A percentile compares a stretch with the other conserved stretches of the same genome.
Evolutionary conservation across 2,329 filamentous ascomycete genomes (phyloP).

Genomic region (Nannizziopsis barbatae): DNA sequence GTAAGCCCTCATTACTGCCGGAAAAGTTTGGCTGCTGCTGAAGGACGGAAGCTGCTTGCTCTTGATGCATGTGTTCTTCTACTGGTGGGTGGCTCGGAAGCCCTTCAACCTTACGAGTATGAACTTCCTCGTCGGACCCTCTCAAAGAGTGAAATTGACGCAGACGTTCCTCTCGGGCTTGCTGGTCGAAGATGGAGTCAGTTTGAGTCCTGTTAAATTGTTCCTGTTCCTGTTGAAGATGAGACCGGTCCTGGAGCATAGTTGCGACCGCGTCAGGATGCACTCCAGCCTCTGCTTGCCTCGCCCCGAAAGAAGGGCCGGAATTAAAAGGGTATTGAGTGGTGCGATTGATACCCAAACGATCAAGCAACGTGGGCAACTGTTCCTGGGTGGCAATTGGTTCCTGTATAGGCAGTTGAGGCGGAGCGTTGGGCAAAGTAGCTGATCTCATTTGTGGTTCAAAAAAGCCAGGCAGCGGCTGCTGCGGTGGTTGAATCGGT

Average conservation of each 20-base stretch:
- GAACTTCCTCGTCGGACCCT: constrained; percentile 48
- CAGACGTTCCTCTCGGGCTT: constrained; percentile 55
- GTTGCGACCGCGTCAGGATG: constrained; percentile 48
- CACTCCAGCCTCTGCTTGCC: constrained; percentile 30
- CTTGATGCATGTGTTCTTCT: constrained; percentile 14
- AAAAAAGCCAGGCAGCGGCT: constrained; percentile 56
- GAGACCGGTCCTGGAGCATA: constrained; percentile 51
- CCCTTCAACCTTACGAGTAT: constrained; percentile 28
- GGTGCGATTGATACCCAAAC: constrained; percentile 48
- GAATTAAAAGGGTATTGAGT: constrained; percentile 38
- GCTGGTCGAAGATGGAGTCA: constrained; percentile 39
- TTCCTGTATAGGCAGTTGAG: constrained; percentile 36
- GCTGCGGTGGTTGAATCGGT: constrained; percentile 46
- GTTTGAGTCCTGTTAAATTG: constrained; percentile 39
- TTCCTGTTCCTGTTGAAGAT: constrained; percentile 51
- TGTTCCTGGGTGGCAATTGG: constrained; percentile 58
- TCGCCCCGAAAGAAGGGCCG: constrained; percentile 37
- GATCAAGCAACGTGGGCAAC: constrained; percentile 51
- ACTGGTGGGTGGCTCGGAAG: constrained; percentile 29
- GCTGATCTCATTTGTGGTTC: constrained; percentile 46
- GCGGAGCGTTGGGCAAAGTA: constrained; percentile 26
- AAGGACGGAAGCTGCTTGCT: constrained; percentile 19
- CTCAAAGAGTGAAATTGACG: constrained; percentile 73
- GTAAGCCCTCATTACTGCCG: constrained; percentile 37
- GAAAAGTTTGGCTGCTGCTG: constrained; percentile 19